Percentiles rank a stretch among this genome's conserved stretches.
Conservation (phyloP, 164 flowering plant species). For the Paratinospora sagittata region DNA sequence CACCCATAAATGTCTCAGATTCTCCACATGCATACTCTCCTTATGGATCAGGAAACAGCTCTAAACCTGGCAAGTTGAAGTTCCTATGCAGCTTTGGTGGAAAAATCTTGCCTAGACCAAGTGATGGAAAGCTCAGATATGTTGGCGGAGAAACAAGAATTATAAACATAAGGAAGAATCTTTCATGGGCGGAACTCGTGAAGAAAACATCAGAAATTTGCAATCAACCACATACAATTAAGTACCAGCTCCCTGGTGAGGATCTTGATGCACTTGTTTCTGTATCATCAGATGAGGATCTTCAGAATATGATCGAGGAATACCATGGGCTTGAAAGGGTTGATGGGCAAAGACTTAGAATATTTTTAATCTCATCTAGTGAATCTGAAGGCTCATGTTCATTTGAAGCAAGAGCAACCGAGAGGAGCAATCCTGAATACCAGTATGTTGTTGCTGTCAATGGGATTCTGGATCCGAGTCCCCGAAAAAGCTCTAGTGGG, state of each 20-base stretch:
- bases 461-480: constrained; percentile 47
- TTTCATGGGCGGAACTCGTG: constrained; percentile 45
- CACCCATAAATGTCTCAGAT: constrained; percentile 22
- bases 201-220: constrained; percentile 52
- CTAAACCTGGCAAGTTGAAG: constrained; percentile 50
- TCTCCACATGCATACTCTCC: constrained; percentile 27
- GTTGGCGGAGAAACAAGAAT: constrained; percentile 88
- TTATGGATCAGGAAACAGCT: constrained; percentile 25
- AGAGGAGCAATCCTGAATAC: constrained; percentile 42
- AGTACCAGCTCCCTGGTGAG: constrained; percentile 90
- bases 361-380: constrained; percentile 49
- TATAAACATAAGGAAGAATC: constrained; percentile 45
- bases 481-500: constrained; percentile 39
- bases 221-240: constrained; percentile 56
- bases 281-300: constrained; percentile 80
- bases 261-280: constrained; percentile 90
- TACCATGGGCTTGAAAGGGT: constrained; percentile 48
- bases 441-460: constrained; percentile 80
- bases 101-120: constrained; percentile 70
- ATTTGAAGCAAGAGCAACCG: constrained; percentile 30
- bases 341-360: constrained; percentile 51
- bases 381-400: constrained; percentile 51
- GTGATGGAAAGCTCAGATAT: constrained; percentile 78
- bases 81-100: constrained; percentile 92
- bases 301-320: constrained; percentile 79